Evolutionary conservation across 257 asterid species (phyloP), one percentile per base, ranked within the genome.

Genomic region (Gentiana macrophylla): DNA sequence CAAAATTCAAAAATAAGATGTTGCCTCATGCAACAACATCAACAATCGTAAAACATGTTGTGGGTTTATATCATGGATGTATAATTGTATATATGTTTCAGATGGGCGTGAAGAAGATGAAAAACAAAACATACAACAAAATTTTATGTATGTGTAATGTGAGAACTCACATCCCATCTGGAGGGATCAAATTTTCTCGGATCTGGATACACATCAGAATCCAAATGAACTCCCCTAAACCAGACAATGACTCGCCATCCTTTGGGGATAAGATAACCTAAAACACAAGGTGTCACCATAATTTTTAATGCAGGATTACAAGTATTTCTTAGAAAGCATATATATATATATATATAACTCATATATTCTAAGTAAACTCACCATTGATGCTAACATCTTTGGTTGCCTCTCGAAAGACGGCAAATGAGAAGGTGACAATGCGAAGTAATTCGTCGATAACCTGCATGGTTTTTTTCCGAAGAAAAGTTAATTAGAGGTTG

Each of bases 401-500:
- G 70, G 53, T 83, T 8, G 98, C 98, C 72, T 84, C 94, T 63
- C 98, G 70, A 67, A 92, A 92, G 49, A 88, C 98, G 13, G 74
- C 72, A 6, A 80, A 72, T 5, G 98, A 87, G 77, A 92, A 87
- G 32, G 97, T 92, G 37, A 88, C 55, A 5, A 83, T 37, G 15
- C 97, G 97, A 43, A 92, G 87, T 24, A 96, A 84, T 81, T 91
- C 98, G 62, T 91, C 97, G 1, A 91, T 77, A 37, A 87, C 94
- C 98, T 84, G 57, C 43, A 41, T 33, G 53, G 34, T 36, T 53
- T 15, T 38, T n/a, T 10, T 11, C 46, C 49, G 1, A 9, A 50
- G 46, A 32, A 38, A 8, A 15, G 3, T 33, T 52, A 24, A 24
- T 24, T 24, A 24, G 24, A 24, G 24, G 24, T 24, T 24, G 24